These are phyloP conservation scores for Centrapalus pauciflorus DNA, from an alignment of 129 eudicot genomes.

Conservation along the genomic window DNA sequence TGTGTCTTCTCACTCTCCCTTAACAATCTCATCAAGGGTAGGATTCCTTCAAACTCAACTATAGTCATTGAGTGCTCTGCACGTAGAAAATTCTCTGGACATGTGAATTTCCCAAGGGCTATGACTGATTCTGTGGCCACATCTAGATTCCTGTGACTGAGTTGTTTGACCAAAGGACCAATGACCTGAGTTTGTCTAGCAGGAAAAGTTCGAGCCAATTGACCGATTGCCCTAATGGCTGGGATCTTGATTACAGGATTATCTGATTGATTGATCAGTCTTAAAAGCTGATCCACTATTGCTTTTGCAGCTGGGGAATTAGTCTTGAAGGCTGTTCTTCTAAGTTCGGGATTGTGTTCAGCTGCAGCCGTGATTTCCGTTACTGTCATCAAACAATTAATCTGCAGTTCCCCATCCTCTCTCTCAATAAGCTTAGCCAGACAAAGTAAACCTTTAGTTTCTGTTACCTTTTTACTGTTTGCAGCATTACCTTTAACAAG, in stretches of 20 bases:
- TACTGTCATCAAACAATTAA: conserved; percentile 45
- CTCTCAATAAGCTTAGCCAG: conserved; percentile 54
- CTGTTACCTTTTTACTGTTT: conserved; percentile 42
- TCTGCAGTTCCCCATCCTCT: conserved; percentile 41
- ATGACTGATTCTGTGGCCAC: conserved; percentile 56
- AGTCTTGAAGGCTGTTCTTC: conserved; percentile 64
- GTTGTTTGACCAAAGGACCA: conserved; percentile 43
- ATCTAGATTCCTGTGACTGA: conserved; percentile 35
- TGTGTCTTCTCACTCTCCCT: conserved; percentile 39
- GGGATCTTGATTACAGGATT: conserved; percentile 31
- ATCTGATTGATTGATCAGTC: conserved; percentile 31
- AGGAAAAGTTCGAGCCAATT: conserved; percentile 54
- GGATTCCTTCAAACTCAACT: conserved; percentile 42
- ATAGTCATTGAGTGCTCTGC: conserved; percentile 51
- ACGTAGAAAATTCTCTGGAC: conserved; percentile 49
- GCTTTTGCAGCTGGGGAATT: conserved; percentile 63
- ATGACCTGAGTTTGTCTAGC: conserved; percentile 47
- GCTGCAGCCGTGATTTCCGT: conserved; percentile 54
- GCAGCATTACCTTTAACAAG: conserved; percentile 46
- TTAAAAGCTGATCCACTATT: conserved; percentile 50
- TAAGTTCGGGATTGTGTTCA: conserved; percentile 44
- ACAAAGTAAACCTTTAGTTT: conserved; percentile 48
- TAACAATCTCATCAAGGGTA: conserved; percentile 38
- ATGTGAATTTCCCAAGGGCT: conserved; percentile 51
- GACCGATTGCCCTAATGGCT: conserved; percentile 58